A percentile compares a stretch with the other conserved stretches of the same genome.
Conservation (phyloP, 495 filamentous ascomycete genomes). For the Neurospora cerealis region DNA sequence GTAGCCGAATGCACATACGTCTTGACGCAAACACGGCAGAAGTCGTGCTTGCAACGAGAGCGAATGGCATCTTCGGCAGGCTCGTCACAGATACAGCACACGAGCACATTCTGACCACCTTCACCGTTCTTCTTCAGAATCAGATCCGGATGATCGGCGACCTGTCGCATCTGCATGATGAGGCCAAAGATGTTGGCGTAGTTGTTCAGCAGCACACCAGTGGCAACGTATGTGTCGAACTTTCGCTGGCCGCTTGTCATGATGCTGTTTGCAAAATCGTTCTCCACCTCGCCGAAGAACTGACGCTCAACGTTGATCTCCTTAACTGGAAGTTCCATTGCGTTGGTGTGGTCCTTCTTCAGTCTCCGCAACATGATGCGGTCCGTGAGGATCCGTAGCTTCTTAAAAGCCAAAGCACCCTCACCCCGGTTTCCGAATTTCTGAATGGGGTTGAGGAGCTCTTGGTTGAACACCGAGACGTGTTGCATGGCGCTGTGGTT, state of each 20-base stretch:
- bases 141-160: constrained; percentile 89
- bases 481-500: constrained; percentile 64
- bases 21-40: constrained; percentile 82
- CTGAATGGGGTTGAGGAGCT: constrained; percentile 75
- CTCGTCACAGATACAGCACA: constrained; percentile 92
- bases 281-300: constrained; percentile 91
- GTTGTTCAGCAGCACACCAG: constrained; percentile 91
- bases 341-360: constrained; percentile 82
- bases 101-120: constrained; percentile 80
- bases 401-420: constrained; percentile 60
- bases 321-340: constrained; percentile 93
- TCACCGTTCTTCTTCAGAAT: constrained; percentile 78
- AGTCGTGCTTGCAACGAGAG: constrained; percentile 86
- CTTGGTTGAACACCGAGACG: constrained; percentile 91
- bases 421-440: constrained; percentile 38
- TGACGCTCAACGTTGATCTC: constrained; percentile 85
- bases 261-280: constrained; percentile 89
- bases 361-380: constrained; percentile 89
- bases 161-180: constrained; percentile 97
- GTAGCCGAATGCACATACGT: constrained; percentile 70
- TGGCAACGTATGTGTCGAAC: constrained; percentile 91
- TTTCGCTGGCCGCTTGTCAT: constrained; percentile 80
- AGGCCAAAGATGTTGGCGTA: constrained; percentile 84
- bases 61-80: constrained; percentile 89
- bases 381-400: constrained; percentile 76